These are phyloP conservation scores for Gnetum montanum DNA, from an alignment of 75 land plant genomes.

Conservation along the genomic window DNA sequence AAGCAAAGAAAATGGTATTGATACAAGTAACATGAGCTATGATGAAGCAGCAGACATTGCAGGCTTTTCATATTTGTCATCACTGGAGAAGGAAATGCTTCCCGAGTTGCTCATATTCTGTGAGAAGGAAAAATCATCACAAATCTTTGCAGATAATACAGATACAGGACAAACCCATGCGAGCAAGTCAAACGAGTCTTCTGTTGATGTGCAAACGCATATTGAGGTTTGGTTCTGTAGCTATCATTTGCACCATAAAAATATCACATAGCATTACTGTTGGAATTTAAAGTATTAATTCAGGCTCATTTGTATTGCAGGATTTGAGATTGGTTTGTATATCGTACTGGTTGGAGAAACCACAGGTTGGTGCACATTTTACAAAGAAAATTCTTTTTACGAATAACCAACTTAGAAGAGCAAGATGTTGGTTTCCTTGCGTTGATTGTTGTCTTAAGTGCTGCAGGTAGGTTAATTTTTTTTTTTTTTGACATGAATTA, in stretches of 20 bases:
- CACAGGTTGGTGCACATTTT: slow-evolving; percentile 67
- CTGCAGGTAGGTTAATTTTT: too few species aligned
- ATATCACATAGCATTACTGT: too few species aligned
- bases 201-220: not conserved
- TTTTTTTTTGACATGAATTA: not conserved
- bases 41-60: slow-evolving; percentile 67
- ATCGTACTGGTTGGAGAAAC: slow-evolving; percentile 77
- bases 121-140: slow-evolving; percentile 14
- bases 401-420: slow-evolving; percentile 79
- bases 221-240: slow-evolving; percentile 11
- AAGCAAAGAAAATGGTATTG: slow-evolving; percentile 21
- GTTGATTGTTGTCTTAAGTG: slow-evolving; percentile 53
- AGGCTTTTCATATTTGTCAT: slow-evolving; percentile 36
- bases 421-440: slow-evolving; percentile 99
- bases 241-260: not conserved
- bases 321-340: slow-evolving; percentile 63
- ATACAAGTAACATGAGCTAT: slow-evolving; percentile 25
- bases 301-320: slow-evolving; percentile 40
- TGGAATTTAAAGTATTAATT: too few species aligned
- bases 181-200: slow-evolving; percentile 18
- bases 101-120: slow-evolving; percentile 65
- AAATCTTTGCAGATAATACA: slow-evolving; percentile 12
- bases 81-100: slow-evolving; percentile 49
- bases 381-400: slow-evolving; percentile 42
- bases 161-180: slow-evolving; percentile 12